Evolutionary conservation across 2,329 filamentous ascomycete species (phyloP).

Genomic region (Penicillium sp.): DNA sequence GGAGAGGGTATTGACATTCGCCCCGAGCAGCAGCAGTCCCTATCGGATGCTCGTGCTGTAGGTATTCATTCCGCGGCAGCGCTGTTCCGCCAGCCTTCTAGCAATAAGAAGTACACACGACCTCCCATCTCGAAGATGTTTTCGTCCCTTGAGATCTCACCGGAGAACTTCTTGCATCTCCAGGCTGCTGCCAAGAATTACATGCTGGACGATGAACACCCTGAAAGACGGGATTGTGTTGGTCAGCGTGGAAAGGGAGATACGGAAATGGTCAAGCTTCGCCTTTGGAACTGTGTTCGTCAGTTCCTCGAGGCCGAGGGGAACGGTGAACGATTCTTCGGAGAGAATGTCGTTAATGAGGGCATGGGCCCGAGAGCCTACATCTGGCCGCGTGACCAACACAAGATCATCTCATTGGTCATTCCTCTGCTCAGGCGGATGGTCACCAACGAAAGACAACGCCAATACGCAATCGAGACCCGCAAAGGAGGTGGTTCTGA

Average conservation of each 20-base stretch:
- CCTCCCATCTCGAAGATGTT: constrained; percentile 53
- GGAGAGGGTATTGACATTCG: constrained; percentile 32
- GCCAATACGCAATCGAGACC: constrained; percentile 50
- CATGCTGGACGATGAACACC: constrained; percentile 49
- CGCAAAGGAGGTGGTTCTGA: constrained; percentile 41
- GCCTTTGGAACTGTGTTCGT: constrained; percentile 49
- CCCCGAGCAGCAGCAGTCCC: constrained; percentile 30
- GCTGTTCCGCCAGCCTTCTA: constrained; percentile 44
- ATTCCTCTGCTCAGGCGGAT: constrained; percentile 50
- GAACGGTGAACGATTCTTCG: constrained; percentile 46
- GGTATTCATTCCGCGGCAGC: constrained; percentile 49
- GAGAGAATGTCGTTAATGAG: constrained; percentile 39
- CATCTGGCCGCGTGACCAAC: constrained; percentile 48
- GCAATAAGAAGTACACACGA: constrained; percentile 49
- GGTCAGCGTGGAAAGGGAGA: constrained; percentile 49
- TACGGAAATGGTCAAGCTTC: constrained; percentile 49
- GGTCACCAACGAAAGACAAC: constrained; percentile 53
- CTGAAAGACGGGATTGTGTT: constrained; percentile 50
- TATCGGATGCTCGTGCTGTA: constrained; percentile 41
- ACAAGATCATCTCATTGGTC: constrained; percentile 50
- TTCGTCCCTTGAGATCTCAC: constrained; percentile 47
- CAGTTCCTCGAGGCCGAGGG: constrained; percentile 46
- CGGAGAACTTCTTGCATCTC: constrained; percentile 49
- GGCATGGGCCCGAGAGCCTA: constrained; percentile 35
- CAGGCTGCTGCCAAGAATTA: constrained; percentile 50